These are phyloP conservation scores for Cyberlindnera suaveolens DNA, from an alignment of 805 yeast genomes.

Conservation along the genomic window DNA sequence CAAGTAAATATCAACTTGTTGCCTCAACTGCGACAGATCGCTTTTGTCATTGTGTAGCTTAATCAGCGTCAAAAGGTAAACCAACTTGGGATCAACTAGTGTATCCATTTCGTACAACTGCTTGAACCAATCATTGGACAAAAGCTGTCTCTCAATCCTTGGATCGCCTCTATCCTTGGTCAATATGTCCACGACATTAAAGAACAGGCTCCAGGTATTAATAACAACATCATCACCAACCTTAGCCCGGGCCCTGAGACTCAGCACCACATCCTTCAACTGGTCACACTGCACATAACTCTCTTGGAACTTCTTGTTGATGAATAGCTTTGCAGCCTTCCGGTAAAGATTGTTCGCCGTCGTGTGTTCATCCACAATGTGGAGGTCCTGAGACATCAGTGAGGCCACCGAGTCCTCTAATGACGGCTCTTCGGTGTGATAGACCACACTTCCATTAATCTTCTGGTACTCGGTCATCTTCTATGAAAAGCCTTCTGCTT, in stretches of 20 bases:
- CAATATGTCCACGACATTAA: slow-evolving; percentile 22
- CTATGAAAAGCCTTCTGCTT: not conserved
- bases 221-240: slow-evolving; percentile 12
- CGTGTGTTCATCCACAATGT: slow-evolving; percentile 5
- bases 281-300: slow-evolving; percentile 6
- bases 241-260: slow-evolving; percentile 6
- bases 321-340: slow-evolving; percentile 20
- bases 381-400: slow-evolving; percentile 4
- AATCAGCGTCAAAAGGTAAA: slow-evolving; percentile 17
- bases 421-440: not conserved
- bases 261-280: slow-evolving; percentile 7
- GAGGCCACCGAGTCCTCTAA: slow-evolving; percentile 10
- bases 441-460: slow-evolving; percentile 3
- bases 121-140: slow-evolving; percentile 13
- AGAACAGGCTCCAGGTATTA: slow-evolving; percentile 22
- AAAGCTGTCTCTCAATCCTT: slow-evolving; percentile 2
- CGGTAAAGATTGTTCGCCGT: slow-evolving; percentile 12
- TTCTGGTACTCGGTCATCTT: slow-evolving; percentile 10
- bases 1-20: slow-evolving; percentile 18
- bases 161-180: slow-evolving; percentile 9
- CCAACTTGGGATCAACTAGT: slow-evolving; percentile 17
- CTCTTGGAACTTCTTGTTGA: slow-evolving; percentile 21
- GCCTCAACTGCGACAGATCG: slow-evolving; percentile 13
- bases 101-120: slow-evolving; percentile 6
- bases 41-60: slow-evolving; percentile 17